phyloP scores from a whole-genome alignment of 73 alveolate species.

The Uronychia setigera region DNA sequence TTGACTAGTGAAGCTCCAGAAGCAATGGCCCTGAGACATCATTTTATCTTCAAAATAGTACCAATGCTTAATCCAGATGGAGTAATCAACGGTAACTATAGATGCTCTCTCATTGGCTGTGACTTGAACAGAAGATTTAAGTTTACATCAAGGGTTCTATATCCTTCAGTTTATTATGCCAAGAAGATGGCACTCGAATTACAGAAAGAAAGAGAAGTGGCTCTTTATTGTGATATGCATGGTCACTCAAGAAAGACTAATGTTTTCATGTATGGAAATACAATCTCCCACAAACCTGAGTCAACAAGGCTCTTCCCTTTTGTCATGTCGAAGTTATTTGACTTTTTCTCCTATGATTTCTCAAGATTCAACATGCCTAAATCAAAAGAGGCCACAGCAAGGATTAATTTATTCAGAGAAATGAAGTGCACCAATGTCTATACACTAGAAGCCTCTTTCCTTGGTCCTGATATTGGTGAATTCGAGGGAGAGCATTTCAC shows the following conservation, averaged over 20 bases:
- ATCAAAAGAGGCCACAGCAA: constrained; percentile 83
- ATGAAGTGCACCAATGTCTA: constrained; percentile 69
- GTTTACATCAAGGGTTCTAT: constrained; percentile 63
- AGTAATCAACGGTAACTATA: constrained; percentile 78
- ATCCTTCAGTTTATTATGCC: constrained; percentile 63
- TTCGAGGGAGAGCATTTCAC: constrained; percentile 61
- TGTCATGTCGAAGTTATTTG: constrained; percentile 39
- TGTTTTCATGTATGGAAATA: constrained; percentile 62
- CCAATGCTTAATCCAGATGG: constrained; percentile 89
- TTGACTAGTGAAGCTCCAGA: constrained; percentile 56
- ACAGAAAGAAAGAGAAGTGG: constrained; percentile 45
- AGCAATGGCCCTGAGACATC: constrained; percentile 59
- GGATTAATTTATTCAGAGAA: constrained; percentile 82
- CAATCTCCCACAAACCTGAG: constrained; percentile 10
- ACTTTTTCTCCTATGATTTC: constrained; percentile 26
- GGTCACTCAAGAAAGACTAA: constrained; percentile 69
- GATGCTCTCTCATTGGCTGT: constrained; percentile 80
- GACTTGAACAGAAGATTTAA: constrained; percentile 83
- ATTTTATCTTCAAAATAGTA: constrained; percentile 64
- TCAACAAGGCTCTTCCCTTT: constrained; percentile 48
- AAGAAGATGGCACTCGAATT: constrained; percentile 32
- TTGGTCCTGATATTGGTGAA: constrained; percentile 71
- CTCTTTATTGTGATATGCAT: constrained; percentile 60
- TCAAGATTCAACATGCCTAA: constrained; percentile 43
- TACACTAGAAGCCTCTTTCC: constrained; percentile 85